phyloP scores from a whole-genome alignment of 169 alveolate species.

The Cyclospora cayetanensis region DNA sequence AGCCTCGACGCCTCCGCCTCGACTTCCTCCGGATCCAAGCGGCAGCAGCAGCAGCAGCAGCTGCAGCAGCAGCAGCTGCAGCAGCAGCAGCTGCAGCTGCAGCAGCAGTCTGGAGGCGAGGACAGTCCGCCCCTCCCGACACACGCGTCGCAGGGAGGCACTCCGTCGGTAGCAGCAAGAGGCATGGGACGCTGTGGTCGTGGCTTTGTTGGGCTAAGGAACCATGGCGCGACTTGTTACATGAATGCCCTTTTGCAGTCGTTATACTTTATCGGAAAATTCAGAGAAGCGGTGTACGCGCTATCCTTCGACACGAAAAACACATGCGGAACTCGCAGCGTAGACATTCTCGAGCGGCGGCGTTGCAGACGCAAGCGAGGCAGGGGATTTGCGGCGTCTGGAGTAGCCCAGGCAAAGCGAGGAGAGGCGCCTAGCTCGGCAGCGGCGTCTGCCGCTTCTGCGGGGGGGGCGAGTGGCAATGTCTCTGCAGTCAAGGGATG shows the following conservation, averaged over 20 bases:
- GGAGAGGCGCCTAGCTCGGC: not conserved
- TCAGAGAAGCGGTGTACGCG: conserved; percentile 93
- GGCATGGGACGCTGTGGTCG: conserved; percentile 81
- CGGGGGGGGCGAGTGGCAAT: no score
- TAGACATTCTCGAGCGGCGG: conserved; percentile 46
- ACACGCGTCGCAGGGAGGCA: not conserved
- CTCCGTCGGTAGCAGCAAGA: not conserved
- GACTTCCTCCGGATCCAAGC: not conserved
- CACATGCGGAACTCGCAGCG: conserved; percentile 56
- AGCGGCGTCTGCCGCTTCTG: conserved; percentile 18
- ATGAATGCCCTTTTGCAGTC: conserved; percentile 98
- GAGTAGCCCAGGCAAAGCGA: not conserved
- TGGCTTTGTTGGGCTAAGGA: conserved; percentile 95
- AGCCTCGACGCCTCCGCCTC: not conserved
- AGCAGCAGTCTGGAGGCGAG: not conserved
- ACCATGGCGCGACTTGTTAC: conserved; percentile 99
- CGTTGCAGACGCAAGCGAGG: conserved; percentile 43
- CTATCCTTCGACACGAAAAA: conserved; percentile 78
- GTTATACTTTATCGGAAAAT: conserved; percentile 95
- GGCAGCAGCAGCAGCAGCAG: conserved; percentile 48
- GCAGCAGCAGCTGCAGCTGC: not conserved
- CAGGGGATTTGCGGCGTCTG: not conserved
- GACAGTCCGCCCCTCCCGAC: no score
- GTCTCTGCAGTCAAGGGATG: not conserved
- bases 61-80: not conserved